Percentiles rank a stretch among this genome's conserved stretches.
Evolutionary conservation across 2,329 filamentous ascomycete genomes (phyloP).

Genomic region (Madurella mycetomatis): DNA sequence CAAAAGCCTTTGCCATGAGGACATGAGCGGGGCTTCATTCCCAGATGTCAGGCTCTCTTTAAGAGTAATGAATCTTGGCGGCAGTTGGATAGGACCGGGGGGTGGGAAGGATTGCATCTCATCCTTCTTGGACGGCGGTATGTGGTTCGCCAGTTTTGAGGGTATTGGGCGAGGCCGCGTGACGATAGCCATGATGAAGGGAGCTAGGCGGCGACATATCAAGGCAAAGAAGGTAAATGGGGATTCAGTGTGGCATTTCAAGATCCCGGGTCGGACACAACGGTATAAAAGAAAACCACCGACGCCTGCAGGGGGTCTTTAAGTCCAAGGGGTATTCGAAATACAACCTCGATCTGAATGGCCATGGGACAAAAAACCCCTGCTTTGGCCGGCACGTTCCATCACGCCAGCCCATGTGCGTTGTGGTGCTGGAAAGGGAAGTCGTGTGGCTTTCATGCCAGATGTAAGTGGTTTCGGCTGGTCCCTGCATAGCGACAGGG

Average conservation of each 20-base stretch:
- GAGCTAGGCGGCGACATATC: slow-evolving; percentile 8
- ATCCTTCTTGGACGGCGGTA: slow-evolving; percentile 9
- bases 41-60: slow-evolving; percentile 39
- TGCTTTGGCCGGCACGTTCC: neutral
- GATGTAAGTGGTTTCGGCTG: slow-evolving; percentile 17
- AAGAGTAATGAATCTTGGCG: slow-evolving; percentile 39
- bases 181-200: slow-evolving; percentile 20
- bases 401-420: neutral
- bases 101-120: slow-evolving; percentile 32
- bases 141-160: slow-evolving; percentile 20
- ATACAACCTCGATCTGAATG: slow-evolving; percentile 3
- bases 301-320: neutral
- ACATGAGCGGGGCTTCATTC: slow-evolving; percentile 35
- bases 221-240: neutral
- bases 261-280: neutral
- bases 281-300: neutral
- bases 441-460: slow-evolving; percentile 5
- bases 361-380: neutral
- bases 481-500: slow-evolving; percentile 13
- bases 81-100: slow-evolving; percentile 36
- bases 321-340: neutral
- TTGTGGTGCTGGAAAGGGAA: neutral
- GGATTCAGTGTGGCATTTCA: neutral
- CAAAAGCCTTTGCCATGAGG: slow-evolving; percentile 41
- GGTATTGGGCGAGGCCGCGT: slow-evolving; percentile 15